Evolutionary conservation across 495 filamentous ascomycete genomes (phyloP), one percentile per base, ranked within the genome.

Genomic region (Haplographium delicatum): DNA sequence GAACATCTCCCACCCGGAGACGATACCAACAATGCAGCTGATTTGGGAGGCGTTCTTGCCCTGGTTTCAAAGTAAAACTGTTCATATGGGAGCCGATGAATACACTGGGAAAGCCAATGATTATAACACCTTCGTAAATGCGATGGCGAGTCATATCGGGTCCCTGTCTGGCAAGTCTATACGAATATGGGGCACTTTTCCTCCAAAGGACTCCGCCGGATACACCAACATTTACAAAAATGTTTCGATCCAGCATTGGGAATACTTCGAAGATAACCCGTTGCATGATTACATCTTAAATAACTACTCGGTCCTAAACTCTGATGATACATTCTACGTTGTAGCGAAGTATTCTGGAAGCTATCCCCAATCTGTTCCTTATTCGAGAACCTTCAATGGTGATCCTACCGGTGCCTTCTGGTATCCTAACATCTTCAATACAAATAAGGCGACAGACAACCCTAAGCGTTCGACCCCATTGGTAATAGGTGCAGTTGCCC

Each of bases 121-220:
- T 5, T 79, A 79, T 45, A 75, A 73, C 27, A 35, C 23, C 8
- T 77, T 71, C 44, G 75, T 79, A 11, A 75, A 75, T 38, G 63
- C 66, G 8, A 69, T 79, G 63, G 50, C 68, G 10, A 53, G 57
- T 22, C 74, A 70, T 49, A 72, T 79, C 44, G 41, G 44, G 6
- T 27, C 57, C 4, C 65, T 61, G n/a, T 66, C 65, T 6, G 60
- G 51, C 33, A 76, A 76, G 51, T 52, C 56, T 0, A 68, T 70
- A 35, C 70, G 74, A 4, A 76, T 79, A 35, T 79, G 75, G 75
- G 75, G 74, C 20, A 77, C 73, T 0, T 77, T 75, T 46, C 68
- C 69, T 0, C 75, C 74, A 3, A 59, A 60, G 8, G 54, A 56
- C 4, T 47, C 31, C 3, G 33, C 54, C 5, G 58, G 67, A 25